These are phyloP conservation scores for Cyclotella kingstonii DNA, from an alignment of 108 stramenopile genomes.

Conservation along the genomic window DNA sequence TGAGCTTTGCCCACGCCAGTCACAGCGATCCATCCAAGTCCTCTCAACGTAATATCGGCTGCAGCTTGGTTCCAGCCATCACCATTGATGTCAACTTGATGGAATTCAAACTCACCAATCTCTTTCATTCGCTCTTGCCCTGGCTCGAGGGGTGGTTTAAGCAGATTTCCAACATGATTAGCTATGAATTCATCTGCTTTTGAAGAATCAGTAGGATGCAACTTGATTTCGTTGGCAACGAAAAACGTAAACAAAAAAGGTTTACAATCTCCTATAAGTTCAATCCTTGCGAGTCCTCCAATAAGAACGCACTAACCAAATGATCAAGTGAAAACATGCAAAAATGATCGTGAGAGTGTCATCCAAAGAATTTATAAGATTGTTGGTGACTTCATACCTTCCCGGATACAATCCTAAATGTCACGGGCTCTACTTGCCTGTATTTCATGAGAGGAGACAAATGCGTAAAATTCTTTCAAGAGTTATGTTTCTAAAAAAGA, in stretches of 20 bases:
- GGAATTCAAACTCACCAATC: conserved; percentile 87
- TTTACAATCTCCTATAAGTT: conserved; percentile 79
- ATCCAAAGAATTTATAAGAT: neutral
- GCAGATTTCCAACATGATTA: conserved; percentile 87
- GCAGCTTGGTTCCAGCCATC: conserved; percentile 93
- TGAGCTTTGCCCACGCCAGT: conserved; percentile 86
- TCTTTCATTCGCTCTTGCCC: conserved; percentile 75
- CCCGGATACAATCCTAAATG: conserved; percentile 77
- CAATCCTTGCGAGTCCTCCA: conserved; percentile 83
- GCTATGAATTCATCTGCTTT: conserved; percentile 78
- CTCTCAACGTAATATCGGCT: conserved; percentile 89
- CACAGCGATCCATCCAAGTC: conserved; percentile 96
- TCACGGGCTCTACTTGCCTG: conserved; percentile 83
- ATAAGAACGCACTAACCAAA: conserved; percentile 74
- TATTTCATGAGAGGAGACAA: neutral
- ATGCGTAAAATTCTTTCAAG: neutral
- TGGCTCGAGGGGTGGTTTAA: conserved; percentile 87
- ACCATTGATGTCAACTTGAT: conserved; percentile 84
- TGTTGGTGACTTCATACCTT: conserved; percentile 20
- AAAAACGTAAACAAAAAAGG: conserved; percentile 94
- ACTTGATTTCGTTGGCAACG: conserved; percentile 93
- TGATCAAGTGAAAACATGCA: neutral
- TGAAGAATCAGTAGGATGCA: conserved; percentile 78
- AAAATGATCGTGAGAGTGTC: no score
- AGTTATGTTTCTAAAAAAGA: neutral